Conservation (phyloP, 2,329 filamentous ascomycete genomes). For the Alternaria tenuissima region DNA sequence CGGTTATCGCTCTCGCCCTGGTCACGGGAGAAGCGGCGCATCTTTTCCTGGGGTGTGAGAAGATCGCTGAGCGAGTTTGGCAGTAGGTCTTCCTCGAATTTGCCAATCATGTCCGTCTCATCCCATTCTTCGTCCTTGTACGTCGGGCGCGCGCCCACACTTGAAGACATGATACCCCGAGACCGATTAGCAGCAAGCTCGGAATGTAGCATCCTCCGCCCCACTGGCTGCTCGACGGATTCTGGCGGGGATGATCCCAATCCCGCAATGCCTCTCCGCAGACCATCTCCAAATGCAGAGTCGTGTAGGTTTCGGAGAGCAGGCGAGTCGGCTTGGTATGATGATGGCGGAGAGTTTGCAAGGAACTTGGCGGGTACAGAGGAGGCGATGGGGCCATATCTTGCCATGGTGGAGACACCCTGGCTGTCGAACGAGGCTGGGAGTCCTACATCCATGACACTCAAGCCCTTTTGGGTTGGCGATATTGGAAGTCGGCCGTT, state of each 20-base stretch:
- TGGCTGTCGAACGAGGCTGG: conserved; percentile 97
- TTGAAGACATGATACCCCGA: conserved; percentile 67
- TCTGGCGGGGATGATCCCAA: conserved; percentile 64
- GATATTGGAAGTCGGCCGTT: conserved; percentile 75
- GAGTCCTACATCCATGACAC: conserved; percentile 89
- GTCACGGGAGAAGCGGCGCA: conserved; percentile 66
- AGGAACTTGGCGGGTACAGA: conserved; percentile 93
- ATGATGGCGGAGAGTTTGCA: conserved; percentile 81
- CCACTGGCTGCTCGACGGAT: conserved; percentile 70
- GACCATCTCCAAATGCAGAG: conserved; percentile 76
- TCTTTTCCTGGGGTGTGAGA: conserved; percentile 68
- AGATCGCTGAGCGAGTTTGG: conserved; percentile 73
- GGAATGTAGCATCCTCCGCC: conserved; percentile 68
- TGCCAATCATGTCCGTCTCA: conserved; percentile 63
- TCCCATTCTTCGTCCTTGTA: conserved; percentile 63
- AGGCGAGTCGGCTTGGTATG: conserved; percentile 67
- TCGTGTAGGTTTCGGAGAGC: conserved; percentile 67
- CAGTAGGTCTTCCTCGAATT: conserved; percentile 89
- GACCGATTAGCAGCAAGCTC: conserved; percentile 65
- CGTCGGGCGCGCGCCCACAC: conserved; percentile 60
- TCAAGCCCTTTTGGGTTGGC: conserved; percentile 76
- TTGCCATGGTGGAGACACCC: conserved; percentile 88
- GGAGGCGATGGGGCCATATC: conserved; percentile 88
- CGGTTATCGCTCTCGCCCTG: conserved; percentile 60
- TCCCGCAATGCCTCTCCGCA: conserved; percentile 55